These are phyloP conservation scores for Boeremia exigua DNA, from an alignment of 2,329 filamentous ascomycete genomes.

Conservation along the genomic window DNA sequence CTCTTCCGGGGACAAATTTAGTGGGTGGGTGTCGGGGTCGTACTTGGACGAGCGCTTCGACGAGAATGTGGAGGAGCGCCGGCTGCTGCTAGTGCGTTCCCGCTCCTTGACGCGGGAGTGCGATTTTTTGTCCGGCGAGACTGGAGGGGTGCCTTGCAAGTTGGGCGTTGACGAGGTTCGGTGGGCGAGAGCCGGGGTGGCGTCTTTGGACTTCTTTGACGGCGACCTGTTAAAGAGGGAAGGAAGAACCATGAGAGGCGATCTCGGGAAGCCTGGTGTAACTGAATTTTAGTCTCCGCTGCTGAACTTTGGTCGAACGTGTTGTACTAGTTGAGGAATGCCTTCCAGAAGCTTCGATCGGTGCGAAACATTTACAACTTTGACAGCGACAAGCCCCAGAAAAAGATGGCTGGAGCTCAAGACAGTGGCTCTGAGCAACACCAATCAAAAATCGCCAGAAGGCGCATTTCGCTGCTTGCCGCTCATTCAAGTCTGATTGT, in stretches of 20 bases:
- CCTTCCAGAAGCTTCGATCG: conserved; percentile 14
- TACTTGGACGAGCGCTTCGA: conserved; percentile 48
- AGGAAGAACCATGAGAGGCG: conserved; percentile 47
- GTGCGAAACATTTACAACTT: conserved; percentile 45
- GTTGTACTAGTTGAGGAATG: conserved; percentile 7
- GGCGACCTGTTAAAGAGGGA: conserved; percentile 45
- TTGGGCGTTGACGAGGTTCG: conserved; percentile 26
- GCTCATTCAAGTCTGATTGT: background rate
- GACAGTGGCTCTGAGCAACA: conserved; percentile 5
- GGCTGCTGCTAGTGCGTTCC: conserved; percentile 32
- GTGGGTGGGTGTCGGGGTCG: conserved; percentile 80
- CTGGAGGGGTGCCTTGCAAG: conserved; percentile 41
- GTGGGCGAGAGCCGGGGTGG: conserved; percentile 22
- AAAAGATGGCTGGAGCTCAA: conserved; percentile 30
- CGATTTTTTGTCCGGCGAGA: conserved; percentile 48
- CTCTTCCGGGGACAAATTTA: conserved; percentile 90
- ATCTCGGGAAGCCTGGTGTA: conserved; percentile 35
- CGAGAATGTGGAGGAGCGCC: conserved; percentile 41
- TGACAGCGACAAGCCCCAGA: conserved; percentile 27
- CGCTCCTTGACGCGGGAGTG: conserved; percentile 39
- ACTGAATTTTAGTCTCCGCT: conserved; percentile 38
- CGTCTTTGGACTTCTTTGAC: conserved; percentile 45
- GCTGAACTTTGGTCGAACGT: conserved; percentile 40
- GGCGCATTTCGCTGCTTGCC: background rate
- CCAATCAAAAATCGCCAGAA: conserved; percentile 17